Percentiles rank a stretch among this genome's conserved stretches.
Evolutionary conservation across 257 asterid genomes (phyloP).

Genomic region (Nicotiana undulata): DNA sequence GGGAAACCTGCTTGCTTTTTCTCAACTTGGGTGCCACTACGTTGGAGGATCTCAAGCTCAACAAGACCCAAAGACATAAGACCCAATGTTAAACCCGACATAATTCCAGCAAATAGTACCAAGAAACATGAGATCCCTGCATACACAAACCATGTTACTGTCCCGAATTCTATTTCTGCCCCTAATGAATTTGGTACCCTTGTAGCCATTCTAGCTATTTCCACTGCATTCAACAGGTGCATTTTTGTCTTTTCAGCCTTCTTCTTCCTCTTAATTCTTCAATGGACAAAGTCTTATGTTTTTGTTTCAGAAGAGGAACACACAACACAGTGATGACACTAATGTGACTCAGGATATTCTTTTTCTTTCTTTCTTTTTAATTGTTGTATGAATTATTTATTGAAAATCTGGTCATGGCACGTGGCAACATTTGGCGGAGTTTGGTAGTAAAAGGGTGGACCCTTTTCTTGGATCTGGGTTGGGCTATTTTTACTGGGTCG

Average conservation of each 20-base stretch:
- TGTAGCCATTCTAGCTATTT: constrained; percentile 36
- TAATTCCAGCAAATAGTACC: constrained; percentile 83
- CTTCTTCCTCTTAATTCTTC: neutral
- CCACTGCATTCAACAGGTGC: constrained; percentile 54
- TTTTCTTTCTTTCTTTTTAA: neutral
- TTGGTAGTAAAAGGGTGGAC: neutral
- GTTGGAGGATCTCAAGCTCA: constrained; percentile 92
- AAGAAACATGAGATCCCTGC: constrained; percentile 74
- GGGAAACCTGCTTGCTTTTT: constrained; percentile 72
- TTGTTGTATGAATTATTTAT: neutral
- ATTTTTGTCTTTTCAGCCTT: constrained; percentile 15
- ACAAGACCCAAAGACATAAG: constrained; percentile 90
- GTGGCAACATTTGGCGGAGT: neutral
- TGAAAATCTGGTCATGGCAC: neutral
- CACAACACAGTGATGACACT: neutral
- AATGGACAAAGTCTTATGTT: neutral
- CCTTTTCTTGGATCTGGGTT: neutral
- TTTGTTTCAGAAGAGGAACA: neutral
- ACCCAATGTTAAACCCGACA: constrained; percentile 91
- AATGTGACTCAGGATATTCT: neutral
- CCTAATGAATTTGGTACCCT: constrained; percentile 29
- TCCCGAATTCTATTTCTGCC: constrained; percentile 76
- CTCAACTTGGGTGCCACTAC: constrained; percentile 73
- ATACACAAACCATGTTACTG: constrained; percentile 62
- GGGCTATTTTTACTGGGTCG: neutral